Percentiles rank a stretch among this genome's conserved stretches.
These are phyloP conservation scores for Ajuga chamaepitys DNA, from an alignment of 257 asterid species.

Conservation along the genomic window DNA sequence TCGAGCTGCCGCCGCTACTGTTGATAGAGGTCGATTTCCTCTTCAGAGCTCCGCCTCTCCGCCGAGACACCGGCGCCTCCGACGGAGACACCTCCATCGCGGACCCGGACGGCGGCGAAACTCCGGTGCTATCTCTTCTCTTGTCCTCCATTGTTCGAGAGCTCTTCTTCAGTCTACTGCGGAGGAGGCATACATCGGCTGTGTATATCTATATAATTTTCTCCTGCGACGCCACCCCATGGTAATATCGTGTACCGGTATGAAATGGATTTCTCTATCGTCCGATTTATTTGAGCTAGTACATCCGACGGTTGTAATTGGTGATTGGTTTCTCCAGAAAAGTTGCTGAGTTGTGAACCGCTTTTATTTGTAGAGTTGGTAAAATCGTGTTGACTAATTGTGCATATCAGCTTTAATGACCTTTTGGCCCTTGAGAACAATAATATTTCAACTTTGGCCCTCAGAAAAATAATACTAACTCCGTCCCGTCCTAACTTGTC, in stretches of 20 bases:
- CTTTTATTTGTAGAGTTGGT: neutral
- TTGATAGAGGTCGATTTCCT: conserved; percentile 63
- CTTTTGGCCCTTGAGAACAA: no score
- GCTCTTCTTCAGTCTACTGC: conserved; percentile 33
- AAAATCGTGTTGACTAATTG: conserved; percentile 5
- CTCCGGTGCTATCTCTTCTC: conserved; percentile 51
- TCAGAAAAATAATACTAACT: no score
- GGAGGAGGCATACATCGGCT: conserved; percentile 14
- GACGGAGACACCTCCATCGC: conserved; percentile 26
- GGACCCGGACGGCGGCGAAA: conserved; percentile 39
- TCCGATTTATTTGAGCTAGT: neutral
- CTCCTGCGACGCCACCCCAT: conserved; percentile 16
- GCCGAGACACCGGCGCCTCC: conserved; percentile 57
- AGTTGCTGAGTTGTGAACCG: neutral
- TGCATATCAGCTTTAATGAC: neutral
- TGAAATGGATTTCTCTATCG: neutral
- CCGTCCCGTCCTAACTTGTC: no score
- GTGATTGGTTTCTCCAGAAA: neutral
- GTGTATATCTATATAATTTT: conserved; percentile 14
- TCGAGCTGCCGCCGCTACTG: conserved; percentile 46
- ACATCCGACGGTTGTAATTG: conserved; percentile 11
- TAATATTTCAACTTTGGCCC: no score
- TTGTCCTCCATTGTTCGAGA: conserved; percentile 65
- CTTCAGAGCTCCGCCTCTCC: conserved; percentile 81
- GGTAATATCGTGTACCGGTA: neutral